phyloP scores from a whole-genome alignment of 2,329 filamentous ascomycete species.

The Bimuria novae-zelandiae region DNA sequence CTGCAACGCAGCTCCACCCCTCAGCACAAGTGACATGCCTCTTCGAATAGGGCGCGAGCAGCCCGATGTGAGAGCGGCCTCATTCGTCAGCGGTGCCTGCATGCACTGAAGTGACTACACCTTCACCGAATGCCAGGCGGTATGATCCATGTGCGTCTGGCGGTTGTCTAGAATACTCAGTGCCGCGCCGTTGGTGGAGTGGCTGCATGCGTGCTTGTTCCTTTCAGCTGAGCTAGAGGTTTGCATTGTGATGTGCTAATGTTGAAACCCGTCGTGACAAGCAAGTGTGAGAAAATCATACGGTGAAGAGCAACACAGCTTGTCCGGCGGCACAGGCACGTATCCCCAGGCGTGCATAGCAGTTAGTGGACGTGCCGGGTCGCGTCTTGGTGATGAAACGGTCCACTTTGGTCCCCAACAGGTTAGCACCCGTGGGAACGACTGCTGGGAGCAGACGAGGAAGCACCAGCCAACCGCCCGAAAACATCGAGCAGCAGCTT shows the following conservation, averaged over 20 bases:
- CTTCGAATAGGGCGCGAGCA: conserved; percentile 3
- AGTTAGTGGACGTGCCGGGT: neutral
- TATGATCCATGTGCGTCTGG: neutral
- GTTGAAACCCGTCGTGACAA: neutral
- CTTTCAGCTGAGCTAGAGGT: neutral
- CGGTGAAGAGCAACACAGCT: too few relatives aligned
- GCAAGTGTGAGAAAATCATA: neutral
- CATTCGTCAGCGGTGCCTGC: neutral
- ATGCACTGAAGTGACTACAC: neutral
- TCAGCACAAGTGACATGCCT: neutral
- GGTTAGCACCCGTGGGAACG: conserved; percentile 2
- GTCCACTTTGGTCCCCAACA: neutral
- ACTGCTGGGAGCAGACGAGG: neutral
- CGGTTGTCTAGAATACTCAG: neutral
- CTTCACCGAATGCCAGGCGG: conserved; percentile 4
- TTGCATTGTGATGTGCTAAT: neutral
- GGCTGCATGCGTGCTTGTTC: neutral
- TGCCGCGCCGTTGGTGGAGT: neutral
- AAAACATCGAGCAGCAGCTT: too few relatives aligned
- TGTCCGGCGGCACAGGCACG: neutral
- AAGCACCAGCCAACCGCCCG: conserved; percentile 5
- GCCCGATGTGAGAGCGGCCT: neutral
- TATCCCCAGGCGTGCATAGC: conserved; percentile 3
- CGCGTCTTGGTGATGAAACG: conserved; percentile 7
- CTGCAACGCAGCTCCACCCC: neutral